Evolutionary conservation across 2,329 filamentous ascomycete species (phyloP).

Genomic region (Colletotrichum sp.): DNA sequence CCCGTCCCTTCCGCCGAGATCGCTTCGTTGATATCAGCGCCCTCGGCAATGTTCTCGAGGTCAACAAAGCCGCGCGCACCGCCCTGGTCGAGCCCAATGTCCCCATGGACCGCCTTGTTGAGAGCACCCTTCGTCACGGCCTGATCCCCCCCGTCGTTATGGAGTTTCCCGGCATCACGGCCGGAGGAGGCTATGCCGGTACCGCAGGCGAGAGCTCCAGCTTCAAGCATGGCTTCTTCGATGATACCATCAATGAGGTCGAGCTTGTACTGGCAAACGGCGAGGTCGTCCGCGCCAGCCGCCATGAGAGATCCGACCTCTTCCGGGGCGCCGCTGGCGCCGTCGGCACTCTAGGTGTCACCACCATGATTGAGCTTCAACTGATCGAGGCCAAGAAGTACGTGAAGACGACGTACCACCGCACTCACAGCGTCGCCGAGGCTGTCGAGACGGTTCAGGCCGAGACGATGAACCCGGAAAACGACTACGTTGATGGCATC

Average conservation of each 20-base stretch:
- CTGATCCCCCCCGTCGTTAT: slow-evolving; percentile 75
- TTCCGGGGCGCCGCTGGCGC: slow-evolving; percentile 71
- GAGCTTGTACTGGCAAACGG: slow-evolving; percentile 76
- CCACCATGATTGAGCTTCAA: slow-evolving; percentile 69
- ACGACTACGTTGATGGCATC: slow-evolving; percentile 79
- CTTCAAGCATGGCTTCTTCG: slow-evolving; percentile 75
- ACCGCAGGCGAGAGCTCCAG: slow-evolving; percentile 74
- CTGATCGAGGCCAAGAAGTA: slow-evolving; percentile 65
- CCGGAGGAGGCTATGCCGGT: slow-evolving; percentile 73
- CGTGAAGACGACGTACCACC: slow-evolving; percentile 67
- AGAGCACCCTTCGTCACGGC: slow-evolving; percentile 66
- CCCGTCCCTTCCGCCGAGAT: slow-evolving; percentile 55
- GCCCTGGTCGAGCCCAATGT: slow-evolving; percentile 79
- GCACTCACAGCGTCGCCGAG: slow-evolving; percentile 52
- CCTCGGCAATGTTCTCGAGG: slow-evolving; percentile 66
- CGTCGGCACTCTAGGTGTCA: slow-evolving; percentile 71
- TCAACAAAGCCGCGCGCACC: slow-evolving; percentile 59
- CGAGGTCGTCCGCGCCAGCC: slow-evolving; percentile 60
- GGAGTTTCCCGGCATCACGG: slow-evolving; percentile 79
- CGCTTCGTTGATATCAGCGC: slow-evolving; percentile 68
- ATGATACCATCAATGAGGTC: slow-evolving; percentile 65
- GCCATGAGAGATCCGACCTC: slow-evolving; percentile 52
- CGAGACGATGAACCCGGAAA: slow-evolving; percentile 45
- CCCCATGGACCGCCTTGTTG: slow-evolving; percentile 74
- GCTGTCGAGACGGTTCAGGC: slow-evolving; percentile 53